Percentiles rank a stretch among this genome's conserved stretches.
Conservation (phyloP, 2,329 filamentous ascomycete genomes). For the Fusarium sp. region DNA sequence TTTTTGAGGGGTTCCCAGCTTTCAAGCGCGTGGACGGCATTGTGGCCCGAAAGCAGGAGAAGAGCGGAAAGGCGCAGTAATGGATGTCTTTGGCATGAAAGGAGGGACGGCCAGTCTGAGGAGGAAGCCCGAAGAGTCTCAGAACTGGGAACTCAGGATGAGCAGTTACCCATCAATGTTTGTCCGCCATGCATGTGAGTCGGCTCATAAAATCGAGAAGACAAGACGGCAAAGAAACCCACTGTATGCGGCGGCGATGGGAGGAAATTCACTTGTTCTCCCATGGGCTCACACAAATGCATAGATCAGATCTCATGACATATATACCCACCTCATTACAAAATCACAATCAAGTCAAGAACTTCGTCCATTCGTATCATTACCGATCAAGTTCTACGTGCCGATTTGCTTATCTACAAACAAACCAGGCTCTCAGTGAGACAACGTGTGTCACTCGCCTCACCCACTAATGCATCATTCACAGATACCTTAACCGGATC, state of each 20-base stretch:
- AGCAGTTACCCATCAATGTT: not conserved
- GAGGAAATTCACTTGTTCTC: not conserved
- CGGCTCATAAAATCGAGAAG: not conserved
- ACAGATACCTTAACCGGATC: not conserved
- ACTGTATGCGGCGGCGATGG: not conserved
- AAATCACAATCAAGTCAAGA: not conserved
- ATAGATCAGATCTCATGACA: not conserved
- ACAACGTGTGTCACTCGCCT: not conserved
- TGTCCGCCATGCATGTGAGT: not conserved
- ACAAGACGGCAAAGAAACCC: not conserved
- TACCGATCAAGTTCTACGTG: not conserved
- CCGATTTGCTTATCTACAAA: not conserved
- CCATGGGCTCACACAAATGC: not conserved
- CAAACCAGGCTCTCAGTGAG: not conserved
- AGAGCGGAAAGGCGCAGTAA: slow-evolving; percentile 48
- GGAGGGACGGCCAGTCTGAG: not conserved
- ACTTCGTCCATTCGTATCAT: not conserved
- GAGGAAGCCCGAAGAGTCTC: not conserved
- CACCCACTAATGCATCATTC: not conserved
- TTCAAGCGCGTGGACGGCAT: slow-evolving; percentile 64
- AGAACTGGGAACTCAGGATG: not conserved
- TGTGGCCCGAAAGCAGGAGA: slow-evolving; percentile 57
- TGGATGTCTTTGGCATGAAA: not conserved
- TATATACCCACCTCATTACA: not conserved
- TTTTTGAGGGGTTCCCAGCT: slow-evolving; percentile 64